Percentiles rank a stretch among this genome's conserved stretches.
Evolutionary conservation across 495 filamentous ascomycete genomes (phyloP).

Genomic region (Penicillium atrosanguineum): DNA sequence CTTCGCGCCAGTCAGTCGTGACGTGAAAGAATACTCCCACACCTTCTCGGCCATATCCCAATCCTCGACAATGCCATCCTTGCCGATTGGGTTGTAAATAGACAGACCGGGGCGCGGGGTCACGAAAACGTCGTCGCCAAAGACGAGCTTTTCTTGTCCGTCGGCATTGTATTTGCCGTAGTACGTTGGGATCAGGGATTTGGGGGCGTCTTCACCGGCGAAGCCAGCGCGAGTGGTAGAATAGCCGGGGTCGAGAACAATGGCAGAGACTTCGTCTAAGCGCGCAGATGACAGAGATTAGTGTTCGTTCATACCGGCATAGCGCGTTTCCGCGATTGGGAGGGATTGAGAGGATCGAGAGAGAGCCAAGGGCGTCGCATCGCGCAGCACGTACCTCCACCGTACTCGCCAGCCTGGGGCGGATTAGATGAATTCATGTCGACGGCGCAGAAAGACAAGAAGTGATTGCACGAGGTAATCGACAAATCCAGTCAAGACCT

Average conservation of each 20-base stretch:
- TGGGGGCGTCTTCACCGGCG: conserved; percentile 95
- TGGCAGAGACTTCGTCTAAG: conserved; percentile 91
- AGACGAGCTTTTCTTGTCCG: conserved; percentile 60
- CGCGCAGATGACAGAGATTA: conserved; percentile 1
- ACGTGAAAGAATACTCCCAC: conserved; percentile 87
- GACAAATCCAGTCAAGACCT: conserved; percentile 13
- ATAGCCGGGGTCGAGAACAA: conserved; percentile 94
- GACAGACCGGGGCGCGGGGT: conserved; percentile 72
- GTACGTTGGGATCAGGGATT: conserved; percentile 84
- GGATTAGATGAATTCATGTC: conserved; percentile 50
- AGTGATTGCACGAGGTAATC: conserved; percentile 2
- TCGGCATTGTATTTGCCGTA: conserved; percentile 65
- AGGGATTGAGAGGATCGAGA: neutral
- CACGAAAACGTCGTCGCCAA: conserved; percentile 84
- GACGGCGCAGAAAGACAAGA: conserved; percentile 9
- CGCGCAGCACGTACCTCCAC: conserved; percentile 63
- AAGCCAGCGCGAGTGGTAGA: conserved; percentile 90
- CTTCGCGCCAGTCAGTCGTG: conserved; percentile 66
- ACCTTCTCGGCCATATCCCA: conserved; percentile 89
- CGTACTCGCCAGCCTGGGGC: conserved; percentile 70
- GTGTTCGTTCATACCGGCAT: neutral
- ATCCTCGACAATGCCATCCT: conserved; percentile 90
- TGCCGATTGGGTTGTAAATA: conserved; percentile 83
- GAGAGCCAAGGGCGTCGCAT: conserved; percentile 8
- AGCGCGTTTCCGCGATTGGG: neutral